These are phyloP conservation scores for Macadamia tetraphylla DNA, from an alignment of 164 flowering plant genomes.

Conservation along the genomic window DNA sequence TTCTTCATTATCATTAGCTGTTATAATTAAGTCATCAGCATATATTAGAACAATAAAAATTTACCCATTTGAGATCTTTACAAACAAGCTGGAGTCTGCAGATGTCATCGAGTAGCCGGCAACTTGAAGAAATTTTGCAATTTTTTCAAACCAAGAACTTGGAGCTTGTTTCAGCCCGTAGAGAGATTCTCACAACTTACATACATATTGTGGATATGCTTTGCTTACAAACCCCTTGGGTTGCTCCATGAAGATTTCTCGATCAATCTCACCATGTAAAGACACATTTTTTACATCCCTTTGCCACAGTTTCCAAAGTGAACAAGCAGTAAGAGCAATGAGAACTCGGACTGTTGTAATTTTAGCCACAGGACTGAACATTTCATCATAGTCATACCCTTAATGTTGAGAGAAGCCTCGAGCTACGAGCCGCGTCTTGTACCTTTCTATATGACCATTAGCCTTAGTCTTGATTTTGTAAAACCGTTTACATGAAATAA, in stretches of 20 bases:
- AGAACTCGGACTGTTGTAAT: background rate
- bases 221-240: background rate
- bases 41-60: conserved; percentile 1
- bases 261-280: no score
- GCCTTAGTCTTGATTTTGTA: background rate
- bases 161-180: conserved; percentile 12
- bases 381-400: conserved; percentile 4
- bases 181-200: background rate
- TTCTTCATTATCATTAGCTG: no score
- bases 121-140: conserved; percentile 1
- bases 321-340: background rate
- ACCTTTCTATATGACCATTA: background rate
- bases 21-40: background rate
- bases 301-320: background rate
- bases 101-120: no score
- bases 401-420: background rate
- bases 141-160: conserved; percentile 11
- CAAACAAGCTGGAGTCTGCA: conserved; percentile 1
- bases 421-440: background rate
- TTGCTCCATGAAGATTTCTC: conserved; percentile 2
- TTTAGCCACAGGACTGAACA: conserved; percentile 3
- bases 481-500: conserved; percentile 5
- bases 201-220: background rate
- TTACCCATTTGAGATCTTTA: background rate
- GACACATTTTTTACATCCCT: no score